These are phyloP conservation scores for Schrenkiella parvula DNA, from an alignment of 345 rosid genomes.

Conservation along the genomic window DNA sequence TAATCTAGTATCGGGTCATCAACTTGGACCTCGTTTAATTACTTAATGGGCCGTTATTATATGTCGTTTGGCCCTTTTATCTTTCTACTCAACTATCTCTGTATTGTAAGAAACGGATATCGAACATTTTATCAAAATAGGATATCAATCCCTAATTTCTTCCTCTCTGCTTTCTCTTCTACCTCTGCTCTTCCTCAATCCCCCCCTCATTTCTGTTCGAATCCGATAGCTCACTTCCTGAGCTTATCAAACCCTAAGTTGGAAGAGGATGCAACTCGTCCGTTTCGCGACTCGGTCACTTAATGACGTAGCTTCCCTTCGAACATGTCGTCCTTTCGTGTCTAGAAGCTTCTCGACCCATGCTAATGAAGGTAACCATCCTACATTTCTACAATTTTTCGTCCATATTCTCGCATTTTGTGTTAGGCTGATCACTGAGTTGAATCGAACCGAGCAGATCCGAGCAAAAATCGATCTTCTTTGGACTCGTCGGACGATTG, in stretches of 20 bases:
- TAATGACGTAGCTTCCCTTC: slow-evolving; percentile 9
- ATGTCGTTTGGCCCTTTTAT: no score
- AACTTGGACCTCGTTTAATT: no score
- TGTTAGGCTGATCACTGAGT: not conserved
- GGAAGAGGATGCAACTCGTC: slow-evolving; percentile 34
- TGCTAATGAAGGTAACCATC: slow-evolving; percentile 34
- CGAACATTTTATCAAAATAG: no score
- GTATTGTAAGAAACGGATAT: no score
- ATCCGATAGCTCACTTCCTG: no score
- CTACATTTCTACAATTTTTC: not conserved
- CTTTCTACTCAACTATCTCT: no score
- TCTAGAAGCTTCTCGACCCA: slow-evolving; percentile 33
- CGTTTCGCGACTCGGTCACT: slow-evolving; percentile 33
- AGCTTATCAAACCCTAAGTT: slow-evolving; percentile 29
- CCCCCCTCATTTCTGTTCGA: no score
- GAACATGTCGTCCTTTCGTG: slow-evolving; percentile 18
- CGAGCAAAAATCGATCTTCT: not conserved
- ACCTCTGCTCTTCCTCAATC: no score
- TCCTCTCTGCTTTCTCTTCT: no score
- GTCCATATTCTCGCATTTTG: not conserved
- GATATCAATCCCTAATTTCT: no score
- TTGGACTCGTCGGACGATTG: slow-evolving; percentile 38
- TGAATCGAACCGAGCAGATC: slow-evolving; percentile 1
- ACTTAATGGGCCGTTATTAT: no score
- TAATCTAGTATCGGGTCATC: no score